These are phyloP conservation scores for Acanthamoeba divionensis DNA, from an alignment of 208 protist species.

Conservation along the genomic window DNA sequence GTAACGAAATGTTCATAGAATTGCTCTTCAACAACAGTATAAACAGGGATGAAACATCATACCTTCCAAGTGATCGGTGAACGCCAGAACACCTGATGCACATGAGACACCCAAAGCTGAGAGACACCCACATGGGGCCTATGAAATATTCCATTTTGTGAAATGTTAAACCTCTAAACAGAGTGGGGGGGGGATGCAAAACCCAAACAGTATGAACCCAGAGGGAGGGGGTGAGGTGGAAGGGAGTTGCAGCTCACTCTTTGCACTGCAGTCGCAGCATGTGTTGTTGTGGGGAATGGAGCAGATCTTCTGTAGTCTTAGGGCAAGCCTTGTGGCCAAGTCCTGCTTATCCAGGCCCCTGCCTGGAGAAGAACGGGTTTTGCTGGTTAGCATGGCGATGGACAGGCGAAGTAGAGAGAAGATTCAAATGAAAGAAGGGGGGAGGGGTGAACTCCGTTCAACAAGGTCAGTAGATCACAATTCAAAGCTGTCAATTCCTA, in stretches of 20 bases:
- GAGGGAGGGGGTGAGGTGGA: neutral
- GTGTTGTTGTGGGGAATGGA: neutral
- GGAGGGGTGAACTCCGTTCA: too few species aligned
- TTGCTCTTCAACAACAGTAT: neutral
- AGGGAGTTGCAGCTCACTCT: too few species aligned
- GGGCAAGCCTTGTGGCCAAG: too few species aligned
- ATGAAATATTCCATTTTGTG: neutral
- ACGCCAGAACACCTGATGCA: conserved; percentile 22
- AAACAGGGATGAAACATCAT: neutral
- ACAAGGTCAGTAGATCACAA: too few species aligned
- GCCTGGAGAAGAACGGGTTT: too few species aligned
- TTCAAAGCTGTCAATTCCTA: too few species aligned
- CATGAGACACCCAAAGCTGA: neutral
- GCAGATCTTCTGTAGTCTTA: too few species aligned
- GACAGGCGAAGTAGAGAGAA: too few species aligned
- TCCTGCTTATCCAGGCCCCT: too few species aligned
- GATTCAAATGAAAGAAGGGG: too few species aligned
- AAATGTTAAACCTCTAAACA: neutral
- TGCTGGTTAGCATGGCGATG: too few species aligned
- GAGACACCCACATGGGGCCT: conserved; percentile 13
- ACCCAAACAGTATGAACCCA: neutral
- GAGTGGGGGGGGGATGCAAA: neutral
- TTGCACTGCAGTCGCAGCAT: conserved; percentile 6
- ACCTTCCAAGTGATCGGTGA: neutral
- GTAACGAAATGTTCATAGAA: neutral